These are phyloP conservation scores for Tieghemiomyces parasiticus DNA, from an alignment of 192 early-diverging fungal species.

Conservation along the genomic window DNA sequence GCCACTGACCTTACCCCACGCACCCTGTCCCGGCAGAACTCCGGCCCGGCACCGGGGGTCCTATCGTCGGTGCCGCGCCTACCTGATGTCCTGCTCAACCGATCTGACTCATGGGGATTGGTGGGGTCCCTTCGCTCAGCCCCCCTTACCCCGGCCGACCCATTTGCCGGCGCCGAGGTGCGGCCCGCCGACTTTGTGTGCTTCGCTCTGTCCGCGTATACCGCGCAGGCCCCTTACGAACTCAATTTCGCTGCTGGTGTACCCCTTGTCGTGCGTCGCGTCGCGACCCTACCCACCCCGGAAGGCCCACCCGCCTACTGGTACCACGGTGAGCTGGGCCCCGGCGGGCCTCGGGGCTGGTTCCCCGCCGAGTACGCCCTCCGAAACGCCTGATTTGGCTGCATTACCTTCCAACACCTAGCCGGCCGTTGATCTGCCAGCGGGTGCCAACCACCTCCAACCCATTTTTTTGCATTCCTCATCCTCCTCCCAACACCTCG, in stretches of 20 bases:
- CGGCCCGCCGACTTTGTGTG: not conserved
- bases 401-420: no score
- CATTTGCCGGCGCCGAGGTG: not conserved
- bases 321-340: not conserved
- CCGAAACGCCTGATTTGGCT: not conserved
- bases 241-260: not conserved
- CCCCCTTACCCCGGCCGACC: not conserved
- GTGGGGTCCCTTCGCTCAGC: not conserved
- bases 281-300: not conserved
- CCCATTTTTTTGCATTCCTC: no score
- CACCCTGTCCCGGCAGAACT: conserved; percentile 4
- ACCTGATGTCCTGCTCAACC: not conserved
- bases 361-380: conserved; percentile 4
- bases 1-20: not conserved
- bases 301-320: not conserved
- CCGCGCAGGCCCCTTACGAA: not conserved
- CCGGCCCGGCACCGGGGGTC: not conserved
- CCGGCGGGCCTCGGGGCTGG: not conserved
- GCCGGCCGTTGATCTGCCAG: no score
- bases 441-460: no score
- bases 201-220: not conserved
- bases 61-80: not conserved
- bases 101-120: conserved; percentile 9
- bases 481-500: no score
- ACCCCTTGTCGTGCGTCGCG: not conserved